phyloP scores from a whole-genome alignment of 2,329 filamentous ascomycete genomes.

The Didymosphaeria variabile region DNA sequence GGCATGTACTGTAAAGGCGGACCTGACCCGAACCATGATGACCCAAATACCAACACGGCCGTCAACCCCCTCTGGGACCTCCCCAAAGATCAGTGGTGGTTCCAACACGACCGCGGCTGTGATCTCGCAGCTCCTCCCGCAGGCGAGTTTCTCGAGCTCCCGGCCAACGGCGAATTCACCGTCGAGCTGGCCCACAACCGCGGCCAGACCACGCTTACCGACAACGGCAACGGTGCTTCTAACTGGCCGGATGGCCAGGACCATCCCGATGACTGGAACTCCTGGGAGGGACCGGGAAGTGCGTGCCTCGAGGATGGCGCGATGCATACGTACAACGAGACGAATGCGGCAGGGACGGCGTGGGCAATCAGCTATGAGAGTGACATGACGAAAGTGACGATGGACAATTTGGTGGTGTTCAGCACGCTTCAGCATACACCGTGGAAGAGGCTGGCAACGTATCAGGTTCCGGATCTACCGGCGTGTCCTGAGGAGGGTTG shows the following conservation, averaged over 20 bases:
- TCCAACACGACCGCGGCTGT: conserved; percentile 60
- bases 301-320: conserved; percentile 55
- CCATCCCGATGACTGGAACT: conserved; percentile 58
- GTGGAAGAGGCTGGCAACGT: conserved; percentile 51
- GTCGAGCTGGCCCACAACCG: conserved; percentile 63
- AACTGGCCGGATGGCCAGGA: conserved; percentile 60
- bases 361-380: conserved; percentile 62
- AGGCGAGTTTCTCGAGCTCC: conserved; percentile 56
- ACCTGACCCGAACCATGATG: conserved; percentile 38
- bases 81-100: conserved; percentile 60
- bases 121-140: conserved; percentile 50
- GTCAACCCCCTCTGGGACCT: conserved; percentile 60
- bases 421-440: conserved; percentile 51
- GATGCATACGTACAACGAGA: conserved; percentile 58
- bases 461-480: conserved; percentile 50
- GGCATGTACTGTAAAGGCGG: conserved; percentile 55
- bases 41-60: conserved; percentile 56
- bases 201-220: conserved; percentile 59
- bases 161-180: conserved; percentile 59
- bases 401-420: conserved; percentile 64
- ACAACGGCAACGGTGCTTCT: conserved; percentile 47
- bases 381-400: conserved; percentile 57
- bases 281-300: conserved; percentile 42
- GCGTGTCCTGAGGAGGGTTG: conserved; percentile 51
- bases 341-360: conserved; percentile 57